Base-by-base conservation (phyloP, 805 yeast species). In the Cephaloascus albidus region DNA sequence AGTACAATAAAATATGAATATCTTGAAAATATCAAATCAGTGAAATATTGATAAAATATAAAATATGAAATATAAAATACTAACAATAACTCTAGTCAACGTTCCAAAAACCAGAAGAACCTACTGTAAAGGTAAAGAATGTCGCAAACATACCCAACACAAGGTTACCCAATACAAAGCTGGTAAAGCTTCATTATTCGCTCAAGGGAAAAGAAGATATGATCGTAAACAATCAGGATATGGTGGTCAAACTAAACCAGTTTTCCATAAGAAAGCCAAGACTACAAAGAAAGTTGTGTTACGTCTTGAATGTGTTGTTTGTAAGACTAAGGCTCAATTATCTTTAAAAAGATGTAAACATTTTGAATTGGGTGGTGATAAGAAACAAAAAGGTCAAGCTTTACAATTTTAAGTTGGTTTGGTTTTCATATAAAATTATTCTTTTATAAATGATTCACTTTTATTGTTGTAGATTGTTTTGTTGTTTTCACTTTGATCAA, bases 121-220 rank as follows among this genome's bases (percentile, higher is more conserved):
- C 73, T 93, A 85, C 88, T 93, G 99, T 81, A 90, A 89, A 79
- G 97, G 97, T 78, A 93, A 85, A 80, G 80, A 79, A 69, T 93
- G 99, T 83, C 85, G 95, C 68, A 87, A 88, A 78, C 98, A 93
- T 93, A 90, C 97, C 65, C 97, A 88, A 77, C 98, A 93, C 95
- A 93, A 90, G 82, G 98, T 93, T 68, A 90, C 99, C 74, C 99
- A 93, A 81, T 93, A 93, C 94, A 93, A 93, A 76, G 96, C 97
- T 70, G 98, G 99, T 78, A 93, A 93, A 81, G 97, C 98, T 70
- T 90, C 97, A 54, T 82, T 89, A 63, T 88, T 81, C 68, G 96
- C 97, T 60, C 97, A 93, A 79, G 99, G 99, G 84, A 93, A 94
- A 90, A 88, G 99, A 82, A 89, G 99, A 81, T 93, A 93, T 80